Percentiles rank a stretch among this genome's conserved stretches.
These are phyloP conservation scores for Stylosanthes scabra DNA, from an alignment of 331 rosid genomes.

Conservation along the genomic window DNA sequence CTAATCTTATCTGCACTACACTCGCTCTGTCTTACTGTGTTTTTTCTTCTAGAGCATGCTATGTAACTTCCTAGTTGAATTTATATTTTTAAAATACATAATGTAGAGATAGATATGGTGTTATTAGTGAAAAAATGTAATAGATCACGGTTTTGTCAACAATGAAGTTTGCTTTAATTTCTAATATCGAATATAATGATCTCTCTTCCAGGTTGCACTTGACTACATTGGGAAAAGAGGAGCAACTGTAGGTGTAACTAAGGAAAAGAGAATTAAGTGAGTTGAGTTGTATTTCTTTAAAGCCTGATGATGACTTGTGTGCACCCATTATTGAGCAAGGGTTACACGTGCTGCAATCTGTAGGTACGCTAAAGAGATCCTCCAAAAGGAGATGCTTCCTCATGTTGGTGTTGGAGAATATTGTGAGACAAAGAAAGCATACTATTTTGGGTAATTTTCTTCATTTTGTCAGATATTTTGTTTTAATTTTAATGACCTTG, in stretches of 20 bases:
- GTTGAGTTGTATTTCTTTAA: constrained; percentile 38
- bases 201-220: constrained; percentile 76
- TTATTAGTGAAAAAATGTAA: neutral
- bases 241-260: constrained; percentile 92
- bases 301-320: constrained; percentile 23
- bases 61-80: constrained; percentile 30
- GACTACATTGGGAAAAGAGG: constrained; percentile 99
- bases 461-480: neutral
- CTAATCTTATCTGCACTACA: neutral
- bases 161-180: neutral
- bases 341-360: constrained; percentile 25
- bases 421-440: constrained; percentile 98
- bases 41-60: constrained; percentile 1
- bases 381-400: constrained; percentile 99
- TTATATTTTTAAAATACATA: neutral
- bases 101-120: neutral
- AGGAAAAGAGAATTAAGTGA: constrained; percentile 96
- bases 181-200: constrained; percentile 10
- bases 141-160: neutral
- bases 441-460: constrained; percentile 84
- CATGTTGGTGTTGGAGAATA: constrained; percentile 95
- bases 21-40: constrained; percentile 3
- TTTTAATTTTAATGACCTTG: constrained; percentile 11
- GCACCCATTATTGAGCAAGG: constrained; percentile 31
- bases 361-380: constrained; percentile 98